phyloP scores from a whole-genome alignment of 495 filamentous ascomycete genomes.

The Tuber brumale region DNA sequence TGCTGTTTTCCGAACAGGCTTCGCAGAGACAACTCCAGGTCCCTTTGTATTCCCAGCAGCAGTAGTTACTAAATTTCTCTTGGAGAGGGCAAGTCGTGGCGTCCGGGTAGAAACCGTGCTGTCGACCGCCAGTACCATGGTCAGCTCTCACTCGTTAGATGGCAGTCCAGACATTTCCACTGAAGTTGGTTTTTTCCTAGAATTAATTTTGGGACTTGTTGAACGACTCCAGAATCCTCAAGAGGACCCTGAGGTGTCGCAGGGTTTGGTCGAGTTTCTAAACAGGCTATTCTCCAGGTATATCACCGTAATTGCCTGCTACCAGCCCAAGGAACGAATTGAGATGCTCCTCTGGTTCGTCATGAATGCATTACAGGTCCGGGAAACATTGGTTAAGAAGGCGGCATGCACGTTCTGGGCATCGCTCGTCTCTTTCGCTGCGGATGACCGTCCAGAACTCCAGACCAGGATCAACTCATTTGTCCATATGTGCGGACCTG shows the following conservation, averaged over 20 bases:
- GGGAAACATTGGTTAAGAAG: conserved; percentile 72
- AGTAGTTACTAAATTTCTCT: conserved; percentile 65
- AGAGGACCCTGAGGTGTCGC: conserved; percentile 71
- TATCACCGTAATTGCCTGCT: conserved; percentile 51
- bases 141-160: conserved; percentile 56
- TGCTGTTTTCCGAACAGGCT: conserved; percentile 68
- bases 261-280: conserved; percentile 68
- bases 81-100: conserved; percentile 55
- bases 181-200: conserved; percentile 53
- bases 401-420: conserved; percentile 80
- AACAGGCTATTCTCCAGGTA: conserved; percentile 62
- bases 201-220: conserved; percentile 61
- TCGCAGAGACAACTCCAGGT: conserved; percentile 68
- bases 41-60: conserved; percentile 69
- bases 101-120: conserved; percentile 68
- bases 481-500: conserved; percentile 30
- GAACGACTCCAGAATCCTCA: conserved; percentile 57
- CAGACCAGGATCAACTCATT: conserved; percentile 30
- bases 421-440: conserved; percentile 44
- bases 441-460: conserved; percentile 18
- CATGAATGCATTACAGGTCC: conserved; percentile 62
- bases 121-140: conserved; percentile 68
- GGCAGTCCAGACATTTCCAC: conserved; percentile 45
- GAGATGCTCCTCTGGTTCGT: conserved; percentile 71
- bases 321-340: conserved; percentile 49